phyloP scores from a whole-genome alignment of 148 eudicot species.

The Camellia sinensis region DNA sequence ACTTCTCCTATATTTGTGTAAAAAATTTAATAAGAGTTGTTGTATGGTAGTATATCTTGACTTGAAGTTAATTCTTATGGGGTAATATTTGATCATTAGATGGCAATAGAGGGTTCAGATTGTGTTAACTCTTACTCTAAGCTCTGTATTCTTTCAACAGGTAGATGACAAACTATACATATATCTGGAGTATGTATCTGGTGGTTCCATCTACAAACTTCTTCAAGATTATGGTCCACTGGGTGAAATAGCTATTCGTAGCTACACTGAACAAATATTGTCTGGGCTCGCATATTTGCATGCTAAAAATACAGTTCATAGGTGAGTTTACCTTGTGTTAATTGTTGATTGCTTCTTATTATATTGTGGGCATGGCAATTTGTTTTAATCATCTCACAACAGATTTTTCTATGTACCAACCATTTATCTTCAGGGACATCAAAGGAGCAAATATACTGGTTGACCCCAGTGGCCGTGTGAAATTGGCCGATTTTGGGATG shows the following conservation, averaged over 20 bases:
- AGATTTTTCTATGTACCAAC: not conserved
- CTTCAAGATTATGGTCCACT: conserved; percentile 63
- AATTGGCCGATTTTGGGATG: conserved; percentile 79
- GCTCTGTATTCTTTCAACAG: conserved; percentile 24
- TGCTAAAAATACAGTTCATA: conserved; percentile 52
- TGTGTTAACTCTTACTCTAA: not conserved
- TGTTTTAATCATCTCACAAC: not conserved
- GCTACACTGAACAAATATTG: conserved; percentile 55
- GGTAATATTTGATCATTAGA: not conserved
- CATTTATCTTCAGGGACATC: conserved; percentile 48
- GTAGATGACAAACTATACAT: conserved; percentile 56
- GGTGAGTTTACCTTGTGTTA: conserved; percentile 29
- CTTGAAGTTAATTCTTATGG: not conserved
- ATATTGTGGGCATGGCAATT: not conserved
- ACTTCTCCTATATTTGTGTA: not conserved
- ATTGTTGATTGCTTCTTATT: not conserved
- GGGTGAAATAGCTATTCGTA: conserved; percentile 61
- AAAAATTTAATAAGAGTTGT: not conserved
- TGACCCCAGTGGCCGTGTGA: conserved; percentile 59
- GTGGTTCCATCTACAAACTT: conserved; percentile 66
- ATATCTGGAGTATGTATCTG: conserved; percentile 66
- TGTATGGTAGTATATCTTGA: not conserved
- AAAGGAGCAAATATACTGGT: conserved; percentile 80
- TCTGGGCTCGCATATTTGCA: conserved; percentile 66
- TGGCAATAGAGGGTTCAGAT: not conserved